Conservation (phyloP, 129 eudicot species). For the Smallanthus sonchifolius region DNA sequence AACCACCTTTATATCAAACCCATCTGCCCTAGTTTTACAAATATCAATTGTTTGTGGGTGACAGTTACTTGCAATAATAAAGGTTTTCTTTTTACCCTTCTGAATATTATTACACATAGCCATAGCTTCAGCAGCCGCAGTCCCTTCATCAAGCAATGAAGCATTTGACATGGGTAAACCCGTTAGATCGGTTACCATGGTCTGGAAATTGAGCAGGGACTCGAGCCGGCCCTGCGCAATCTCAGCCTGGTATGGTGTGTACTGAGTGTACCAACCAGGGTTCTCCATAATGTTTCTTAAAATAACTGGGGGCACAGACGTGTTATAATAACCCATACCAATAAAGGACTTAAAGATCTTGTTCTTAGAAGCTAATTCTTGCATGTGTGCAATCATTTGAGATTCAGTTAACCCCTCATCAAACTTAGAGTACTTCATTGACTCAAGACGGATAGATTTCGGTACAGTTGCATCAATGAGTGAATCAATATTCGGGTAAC, state of each 20-base stretch:
- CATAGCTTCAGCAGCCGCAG: conserved; percentile 99
- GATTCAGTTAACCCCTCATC: conserved; percentile 82
- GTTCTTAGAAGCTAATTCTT: conserved; percentile 69
- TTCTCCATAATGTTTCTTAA: conserved; percentile 89
- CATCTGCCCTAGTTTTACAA: conserved; percentile 86
- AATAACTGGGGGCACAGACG: conserved; percentile 82
- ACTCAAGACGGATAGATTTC: conserved; percentile 60
- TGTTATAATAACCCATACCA: conserved; percentile 94
- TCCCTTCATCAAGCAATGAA: conserved; percentile 86
- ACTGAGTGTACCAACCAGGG: conserved; percentile 96
- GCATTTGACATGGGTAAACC: conserved; percentile 95
- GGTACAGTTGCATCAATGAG: conserved; percentile 91
- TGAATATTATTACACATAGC: conserved; percentile 88
- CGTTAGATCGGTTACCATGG: conserved; percentile 85
- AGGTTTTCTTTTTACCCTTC: conserved; percentile 87
- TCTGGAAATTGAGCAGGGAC: conserved; percentile 77
- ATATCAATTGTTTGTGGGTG: conserved; percentile 94
- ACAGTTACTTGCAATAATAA: conserved; percentile 79
- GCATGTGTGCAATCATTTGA: conserved; percentile 87
- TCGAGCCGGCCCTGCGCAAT: conserved; percentile 92
- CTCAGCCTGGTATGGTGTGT: conserved; percentile 95
- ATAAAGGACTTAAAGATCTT: conserved; percentile 73
- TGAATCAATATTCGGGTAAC: conserved; percentile 56
- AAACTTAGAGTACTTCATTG: conserved; percentile 67
- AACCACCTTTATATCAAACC: conserved; percentile 76